Base-by-base conservation (phyloP, 169 alveolate species). In the Plasmodium gallinaceum region DNA sequence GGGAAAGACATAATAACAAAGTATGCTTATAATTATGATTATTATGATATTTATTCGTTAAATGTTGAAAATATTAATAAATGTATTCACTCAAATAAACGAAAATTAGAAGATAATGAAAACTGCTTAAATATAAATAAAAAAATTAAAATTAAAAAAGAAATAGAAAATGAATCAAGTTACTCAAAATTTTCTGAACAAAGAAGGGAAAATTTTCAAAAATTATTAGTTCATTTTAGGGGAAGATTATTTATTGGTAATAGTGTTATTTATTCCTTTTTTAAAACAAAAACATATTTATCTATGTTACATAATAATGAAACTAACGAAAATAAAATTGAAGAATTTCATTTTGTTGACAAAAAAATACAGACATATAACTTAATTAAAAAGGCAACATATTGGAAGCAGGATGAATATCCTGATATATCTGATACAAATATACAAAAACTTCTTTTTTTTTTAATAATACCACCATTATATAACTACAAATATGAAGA, bases 331-430 rank as follows among this genome's bases (percentile, higher is more conserved):
- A 45, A 16, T 18, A 52, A 52, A 48, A 4, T 10, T 5, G 24
- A 24, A 37, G 73, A 18, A 8, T 37, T 52, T 1, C 7, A 62
- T 10, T 64, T 43, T 65, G 76, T 54, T 68, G 57, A 83, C 52
- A 83, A 83, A 54, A 71, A 68, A 39, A 83, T 83, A 83, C 61
- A 83, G 54, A 83, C 91, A 14, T 83, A 83, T 60, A 83, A 83
- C 42, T 32, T 52, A 54, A 83, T 83, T 57, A 7, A 68, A 5
- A 54, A 32, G 66, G 85, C 91, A 0, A 69, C 61, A 22, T 83
- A 83, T 68, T 83, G 91, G 91, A 83, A 83, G 32, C 91, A 83
- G 43, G 91, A 83, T 62, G 91, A 68, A 68, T 83, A 83, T 68
- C 91, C 91, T 6, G 91, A 83, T 83, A 46, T 68, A 32, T 37